Base-by-base conservation (phyloP, 192 early-diverging fungal species). In the Backusella parvicylindrica region DNA sequence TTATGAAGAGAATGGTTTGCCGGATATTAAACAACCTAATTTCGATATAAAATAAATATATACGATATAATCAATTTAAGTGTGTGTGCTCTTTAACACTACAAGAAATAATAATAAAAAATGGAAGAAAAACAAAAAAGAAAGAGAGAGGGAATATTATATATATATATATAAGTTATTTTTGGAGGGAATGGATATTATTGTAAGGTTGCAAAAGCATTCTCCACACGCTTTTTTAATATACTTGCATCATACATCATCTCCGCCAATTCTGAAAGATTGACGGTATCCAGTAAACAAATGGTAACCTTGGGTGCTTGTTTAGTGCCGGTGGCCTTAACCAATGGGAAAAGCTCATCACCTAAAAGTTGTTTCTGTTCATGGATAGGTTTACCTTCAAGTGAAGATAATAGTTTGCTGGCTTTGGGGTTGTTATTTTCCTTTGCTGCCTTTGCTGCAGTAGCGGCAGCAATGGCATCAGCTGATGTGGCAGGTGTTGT, bases 331-430 rank as follows among this genome's bases (percentile, higher is more conserved):
- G 76, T 77, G 3, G 70, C 80, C 72, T 84, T 84, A 26, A 84
- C 83, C 30, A 77, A 56, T 3, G 81, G 83, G 71, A 84, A 84
- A 11, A 84, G 60, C 43, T 69, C 41, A 69, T 82, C 81, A 64
- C 83, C 83, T 12, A 84, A 67, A 35, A 79, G 71, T 47, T 82
- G 80, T 68, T 84, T 84, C 43, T 79, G 68, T 64, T 84, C 83
- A 64, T 73, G 53, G 31, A 82, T 49, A 3, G 77, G 72, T 69
- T 82, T 79, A 16, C 71, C 56, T 64, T 79, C 74, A 31, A 84
- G 64, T 7, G 64, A 67, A 3, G 71, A 56, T 23, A 84, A 63
- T 33, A 84, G 76, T 15, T 77, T 68, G 33, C 75, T 78, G 18
- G 60, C 72, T 40, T 77, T 73, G 6, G 53, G 50, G 8, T 56